Evolutionary conservation across 257 asterid species (phyloP).

Genomic region (Thymus mandschuricus): DNA sequence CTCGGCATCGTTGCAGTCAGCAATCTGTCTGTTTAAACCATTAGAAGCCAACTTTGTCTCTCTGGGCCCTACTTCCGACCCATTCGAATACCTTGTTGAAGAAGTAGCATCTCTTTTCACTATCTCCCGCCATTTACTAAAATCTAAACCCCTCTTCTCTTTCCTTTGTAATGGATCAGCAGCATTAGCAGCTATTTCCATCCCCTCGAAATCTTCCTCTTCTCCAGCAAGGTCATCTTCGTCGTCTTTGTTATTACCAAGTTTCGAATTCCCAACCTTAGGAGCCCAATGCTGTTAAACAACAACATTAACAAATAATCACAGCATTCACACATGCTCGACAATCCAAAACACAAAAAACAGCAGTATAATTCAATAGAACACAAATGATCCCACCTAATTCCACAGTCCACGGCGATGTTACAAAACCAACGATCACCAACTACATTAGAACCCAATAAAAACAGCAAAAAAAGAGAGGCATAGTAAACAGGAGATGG

Average conservation of each 20-base stretch:
- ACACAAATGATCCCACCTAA: not conserved
- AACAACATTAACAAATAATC: constrained; percentile 28
- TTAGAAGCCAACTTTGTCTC: constrained; percentile 26
- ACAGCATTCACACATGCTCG: constrained; percentile 2
- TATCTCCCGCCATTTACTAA: constrained; percentile 58
- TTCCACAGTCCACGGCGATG: constrained; percentile 15
- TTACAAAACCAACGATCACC: constrained; percentile 2
- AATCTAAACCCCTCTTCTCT: constrained; percentile 71
- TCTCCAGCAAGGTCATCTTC: constrained; percentile 42
- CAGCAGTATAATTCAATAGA: not conserved
- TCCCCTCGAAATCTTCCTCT: constrained; percentile 45
- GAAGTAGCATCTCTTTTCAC: constrained; percentile 38
- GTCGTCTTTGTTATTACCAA: constrained; percentile 34
- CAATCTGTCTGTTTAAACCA: constrained; percentile 28
- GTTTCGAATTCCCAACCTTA: constrained; percentile 33
- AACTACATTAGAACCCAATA: not conserved
- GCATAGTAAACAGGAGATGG: not conserved
- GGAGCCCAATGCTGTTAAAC: constrained; percentile 73
- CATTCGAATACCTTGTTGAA: constrained; percentile 9
- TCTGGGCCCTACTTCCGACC: constrained; percentile 26
- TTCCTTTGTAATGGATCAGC: constrained; percentile 67
- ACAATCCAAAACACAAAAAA: not conserved
- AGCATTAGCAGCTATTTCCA: constrained; percentile 46
- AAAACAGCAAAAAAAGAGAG: not conserved
- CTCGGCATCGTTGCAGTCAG: constrained; percentile 27